phyloP scores from a whole-genome alignment of 176 grass and related monocot genomes.

The Zoysia japonica region DNA sequence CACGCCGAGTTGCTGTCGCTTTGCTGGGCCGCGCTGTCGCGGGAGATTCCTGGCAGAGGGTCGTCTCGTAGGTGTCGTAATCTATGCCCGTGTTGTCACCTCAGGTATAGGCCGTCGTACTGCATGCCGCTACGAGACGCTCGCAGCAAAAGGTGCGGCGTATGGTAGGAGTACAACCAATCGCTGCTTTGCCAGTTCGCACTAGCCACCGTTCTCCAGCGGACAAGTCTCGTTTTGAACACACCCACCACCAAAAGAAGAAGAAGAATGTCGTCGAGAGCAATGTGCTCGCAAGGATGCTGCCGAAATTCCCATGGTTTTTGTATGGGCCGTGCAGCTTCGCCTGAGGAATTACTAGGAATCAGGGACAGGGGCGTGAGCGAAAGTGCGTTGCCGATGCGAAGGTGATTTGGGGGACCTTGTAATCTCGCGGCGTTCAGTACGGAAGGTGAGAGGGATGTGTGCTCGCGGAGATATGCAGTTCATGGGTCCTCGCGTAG shows the following conservation, averaged over 20 bases:
- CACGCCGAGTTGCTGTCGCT: slow-evolving; percentile 57
- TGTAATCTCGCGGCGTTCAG: background rate
- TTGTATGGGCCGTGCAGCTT: too few relatives aligned
- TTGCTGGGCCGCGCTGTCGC: slow-evolving; percentile 43
- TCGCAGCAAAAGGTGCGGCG: slow-evolving; percentile 18
- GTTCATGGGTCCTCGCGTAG: background rate
- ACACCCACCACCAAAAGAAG: too few relatives aligned
- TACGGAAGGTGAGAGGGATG: background rate
- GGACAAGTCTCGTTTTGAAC: too few relatives aligned
- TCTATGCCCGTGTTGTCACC: slow-evolving; percentile 51
- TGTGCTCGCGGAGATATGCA: background rate
- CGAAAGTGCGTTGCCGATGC: too few relatives aligned
- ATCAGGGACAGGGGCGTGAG: too few relatives aligned
- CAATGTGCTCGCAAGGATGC: too few relatives aligned
- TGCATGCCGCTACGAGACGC: background rate
- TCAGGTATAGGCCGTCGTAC: slow-evolving; percentile 21
- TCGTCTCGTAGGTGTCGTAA: slow-evolving; percentile 15
- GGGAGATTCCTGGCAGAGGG: slow-evolving; percentile 45
- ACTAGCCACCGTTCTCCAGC: background rate
- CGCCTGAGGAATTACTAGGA: too few relatives aligned
- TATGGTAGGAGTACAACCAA: background rate
- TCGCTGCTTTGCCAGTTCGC: slow-evolving; percentile 9
- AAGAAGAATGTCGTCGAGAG: too few relatives aligned
- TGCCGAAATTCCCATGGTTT: too few relatives aligned
- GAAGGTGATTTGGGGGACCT: background rate